A percentile compares a stretch with the other conserved stretches of the same genome.
Evolutionary conservation across 2,329 filamentous ascomycete genomes (phyloP).

Genomic region (Neonectria hederae): DNA sequence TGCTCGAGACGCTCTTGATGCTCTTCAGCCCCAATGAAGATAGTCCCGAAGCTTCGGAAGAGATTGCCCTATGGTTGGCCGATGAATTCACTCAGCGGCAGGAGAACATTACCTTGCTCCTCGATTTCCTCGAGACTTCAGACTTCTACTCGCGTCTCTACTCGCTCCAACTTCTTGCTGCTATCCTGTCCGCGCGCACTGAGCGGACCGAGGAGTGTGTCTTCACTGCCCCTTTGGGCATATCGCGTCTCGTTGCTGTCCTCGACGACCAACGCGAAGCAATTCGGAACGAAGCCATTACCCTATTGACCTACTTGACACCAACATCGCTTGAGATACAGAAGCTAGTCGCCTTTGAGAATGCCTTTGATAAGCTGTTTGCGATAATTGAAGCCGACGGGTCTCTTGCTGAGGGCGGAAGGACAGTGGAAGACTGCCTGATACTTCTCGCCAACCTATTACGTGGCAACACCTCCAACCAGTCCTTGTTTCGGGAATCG

Average conservation of each 20-base stretch:
- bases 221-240: slow-evolving; percentile 86
- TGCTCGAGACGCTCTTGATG: slow-evolving; percentile 94
- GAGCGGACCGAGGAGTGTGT: slow-evolving; percentile 96
- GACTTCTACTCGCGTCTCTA: slow-evolving; percentile 95
- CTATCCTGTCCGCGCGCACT: slow-evolving; percentile 84
- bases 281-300: slow-evolving; percentile 85
- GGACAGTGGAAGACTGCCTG: slow-evolving; percentile 91
- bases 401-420: slow-evolving; percentile 81
- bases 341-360: slow-evolving; percentile 95
- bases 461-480: slow-evolving; percentile 87
- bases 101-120: slow-evolving; percentile 91
- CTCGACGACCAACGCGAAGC: slow-evolving; percentile 89
- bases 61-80: slow-evolving; percentile 94
- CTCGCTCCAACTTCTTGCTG: slow-evolving; percentile 86
- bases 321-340: slow-evolving; percentile 88
- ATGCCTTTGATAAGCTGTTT: slow-evolving; percentile 89
- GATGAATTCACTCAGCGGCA: slow-evolving; percentile 98
- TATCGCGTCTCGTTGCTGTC: slow-evolving; percentile 83
- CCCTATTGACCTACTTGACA: slow-evolving; percentile 88
- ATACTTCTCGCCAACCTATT: slow-evolving; percentile 91
- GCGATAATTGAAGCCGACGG: slow-evolving; percentile 84
- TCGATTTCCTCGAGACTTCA: slow-evolving; percentile 85
- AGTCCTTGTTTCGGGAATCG: slow-evolving; percentile 91
- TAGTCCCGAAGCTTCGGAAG: slow-evolving; percentile 92
- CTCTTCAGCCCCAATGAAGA: slow-evolving; percentile 78